A percentile compares a stretch with the other conserved stretches of the same genome.
Conservation (phyloP, 1,284 basidiomycete genomes). For the Leccinum angustisporum region DNA sequence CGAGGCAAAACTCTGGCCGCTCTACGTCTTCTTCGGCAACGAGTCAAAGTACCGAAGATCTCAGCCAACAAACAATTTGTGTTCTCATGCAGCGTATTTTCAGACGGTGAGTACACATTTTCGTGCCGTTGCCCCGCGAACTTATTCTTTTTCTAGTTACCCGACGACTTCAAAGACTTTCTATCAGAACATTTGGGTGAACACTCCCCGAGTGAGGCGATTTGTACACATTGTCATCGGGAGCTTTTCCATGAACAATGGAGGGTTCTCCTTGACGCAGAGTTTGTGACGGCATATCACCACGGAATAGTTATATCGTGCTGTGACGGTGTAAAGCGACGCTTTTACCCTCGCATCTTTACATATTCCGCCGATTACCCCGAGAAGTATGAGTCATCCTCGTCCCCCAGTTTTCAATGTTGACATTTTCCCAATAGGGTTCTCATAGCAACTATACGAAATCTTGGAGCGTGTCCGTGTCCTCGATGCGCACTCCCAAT, state of each 20-base stretch:
- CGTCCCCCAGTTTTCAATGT: not conserved
- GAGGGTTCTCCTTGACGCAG: constrained; percentile 7
- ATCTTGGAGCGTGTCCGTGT: constrained; percentile 34
- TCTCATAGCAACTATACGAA: constrained; percentile 28
- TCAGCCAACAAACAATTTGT: too few species aligned
- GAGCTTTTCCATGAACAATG: constrained; percentile 26
- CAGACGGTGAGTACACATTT: too few species aligned
- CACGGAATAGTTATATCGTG: constrained; percentile 22
- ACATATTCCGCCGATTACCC: constrained; percentile 33
- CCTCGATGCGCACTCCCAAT: constrained; percentile 30
- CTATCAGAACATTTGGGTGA: not conserved
- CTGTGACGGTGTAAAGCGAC: constrained; percentile 17
- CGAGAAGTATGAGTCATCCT: constrained; percentile 25
- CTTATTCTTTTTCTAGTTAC: not conserved
- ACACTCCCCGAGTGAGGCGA: not conserved
- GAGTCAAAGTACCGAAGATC: too few species aligned
- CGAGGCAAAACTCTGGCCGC: too few species aligned
- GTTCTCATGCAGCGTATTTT: too few species aligned
- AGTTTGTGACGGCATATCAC: constrained; percentile 15
- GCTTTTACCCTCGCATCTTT: constrained; percentile 24
- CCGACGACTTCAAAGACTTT: constrained; percentile 15
- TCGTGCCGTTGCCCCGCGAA: not conserved
- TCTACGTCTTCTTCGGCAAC: too few species aligned
- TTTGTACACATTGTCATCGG: constrained; percentile 18
- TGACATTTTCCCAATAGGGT: constrained; percentile 20